Evolutionary conservation across 164 flowering plant genomes (phyloP), one percentile per base, ranked within the genome.

Genomic region (Cinnamomum micranthum): DNA sequence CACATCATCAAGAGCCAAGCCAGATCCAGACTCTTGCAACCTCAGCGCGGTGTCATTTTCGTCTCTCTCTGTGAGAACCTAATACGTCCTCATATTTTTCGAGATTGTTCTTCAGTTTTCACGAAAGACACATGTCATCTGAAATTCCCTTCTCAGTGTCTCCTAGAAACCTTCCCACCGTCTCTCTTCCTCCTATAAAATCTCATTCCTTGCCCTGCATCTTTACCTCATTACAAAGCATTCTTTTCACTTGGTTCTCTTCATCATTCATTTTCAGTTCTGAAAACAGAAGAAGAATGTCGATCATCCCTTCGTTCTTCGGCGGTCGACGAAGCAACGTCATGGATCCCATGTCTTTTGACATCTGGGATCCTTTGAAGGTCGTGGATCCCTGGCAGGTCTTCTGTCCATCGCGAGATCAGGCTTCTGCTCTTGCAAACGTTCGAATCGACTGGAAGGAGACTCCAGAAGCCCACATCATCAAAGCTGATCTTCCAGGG

Each of bases 401-500:
- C 10, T 12, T 13, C 14, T 6, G 12, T n/a, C 28, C 68, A n/a
- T 23, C 28, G 15, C 12, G 63, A 17, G 22, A n/a, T n/a, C 63
- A n/a, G 22, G 1, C 4, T 1, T n/a, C 81, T 15, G 76, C 75
- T 19, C 55, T 79, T 15, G 79, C 74, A 6, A 70, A 66, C 65
- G 59, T 80, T 2, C 62, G 66, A 2, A 75, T 81, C 11, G 84
- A 84, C 22, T 84, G 85, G 87, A 82, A 76, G 75, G 85, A 84
- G 50, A 84, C 85, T 25, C 77, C 82, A 5, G 75, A 82, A 35
- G 82, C 81, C 2, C 87, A 84, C 41, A 51, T 84, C 25, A 82
- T 82, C 79, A 79, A 77, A 65, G 85, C 81, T 0, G 84, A 84
- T 28, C 72, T 84, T 1, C 87, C 85, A 3, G 86, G 86, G 17